A percentile compares a stretch with the other conserved stretches of the same genome.
Conservation (phyloP, 306 rosid species). For the Quercus suber region DNA sequence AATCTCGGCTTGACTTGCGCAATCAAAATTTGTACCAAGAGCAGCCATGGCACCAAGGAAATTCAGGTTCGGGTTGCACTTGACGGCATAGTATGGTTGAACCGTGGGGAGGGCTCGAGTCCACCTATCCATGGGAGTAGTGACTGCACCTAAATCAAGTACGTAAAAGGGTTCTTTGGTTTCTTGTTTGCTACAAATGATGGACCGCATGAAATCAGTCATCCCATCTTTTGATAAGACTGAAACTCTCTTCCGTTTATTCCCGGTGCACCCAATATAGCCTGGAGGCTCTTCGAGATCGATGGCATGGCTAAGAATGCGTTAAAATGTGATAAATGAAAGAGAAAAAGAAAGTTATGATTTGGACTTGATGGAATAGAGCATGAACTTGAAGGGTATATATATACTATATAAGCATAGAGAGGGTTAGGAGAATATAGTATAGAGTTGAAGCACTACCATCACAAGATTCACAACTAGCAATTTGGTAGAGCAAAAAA, state of each 20-base stretch:
- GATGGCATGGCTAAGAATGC: neutral
- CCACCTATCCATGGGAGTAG: constrained; percentile 36
- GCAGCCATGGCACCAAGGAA: constrained; percentile 38
- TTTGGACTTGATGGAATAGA: neutral
- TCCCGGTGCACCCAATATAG: neutral
- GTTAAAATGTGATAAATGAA: neutral
- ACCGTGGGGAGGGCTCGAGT: constrained; percentile 32
- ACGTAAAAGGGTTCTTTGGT: constrained; percentile 32
- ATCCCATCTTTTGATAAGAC: constrained; percentile 9
- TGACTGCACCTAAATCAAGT: constrained; percentile 25
- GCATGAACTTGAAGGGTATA: neutral
- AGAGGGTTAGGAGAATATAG: neutral
- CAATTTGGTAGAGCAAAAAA: neutral
- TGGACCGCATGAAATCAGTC: constrained; percentile 19
- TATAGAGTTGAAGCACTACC: neutral
- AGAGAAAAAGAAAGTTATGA: neutral
- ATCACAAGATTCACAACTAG: neutral
- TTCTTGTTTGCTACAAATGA: constrained; percentile 2
- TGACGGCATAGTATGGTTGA: constrained; percentile 53
- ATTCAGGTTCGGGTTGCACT: constrained; percentile 42
- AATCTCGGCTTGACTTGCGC: constrained; percentile 54
- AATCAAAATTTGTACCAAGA: constrained; percentile 48
- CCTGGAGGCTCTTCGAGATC: neutral
- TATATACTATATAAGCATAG: neutral
- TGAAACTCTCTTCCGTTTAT: neutral